A percentile compares a stretch with the other conserved stretches of the same genome.
Evolutionary conservation across 208 protist species (phyloP).

Genomic region (Acanthamoeba royreba): DNA sequence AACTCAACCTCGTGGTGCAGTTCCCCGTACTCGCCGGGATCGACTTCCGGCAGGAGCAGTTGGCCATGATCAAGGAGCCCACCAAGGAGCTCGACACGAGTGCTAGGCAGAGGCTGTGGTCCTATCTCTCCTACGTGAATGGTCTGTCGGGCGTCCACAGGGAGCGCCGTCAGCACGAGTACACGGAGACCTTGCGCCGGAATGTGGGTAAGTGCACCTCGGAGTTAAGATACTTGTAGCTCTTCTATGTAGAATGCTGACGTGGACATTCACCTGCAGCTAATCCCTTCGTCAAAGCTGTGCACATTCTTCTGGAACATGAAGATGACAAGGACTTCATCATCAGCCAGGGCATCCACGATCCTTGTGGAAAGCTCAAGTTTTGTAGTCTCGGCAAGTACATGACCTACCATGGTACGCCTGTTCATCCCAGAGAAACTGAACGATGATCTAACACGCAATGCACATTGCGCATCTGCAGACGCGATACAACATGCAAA

Average conservation of each 20-base stretch:
- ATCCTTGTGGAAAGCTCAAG: background rate
- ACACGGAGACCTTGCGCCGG: background rate
- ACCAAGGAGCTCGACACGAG: background rate
- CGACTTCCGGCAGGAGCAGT: background rate
- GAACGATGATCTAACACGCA: background rate
- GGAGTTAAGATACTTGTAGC: background rate
- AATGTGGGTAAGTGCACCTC: slow-evolving; percentile 3
- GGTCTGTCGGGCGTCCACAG: background rate
- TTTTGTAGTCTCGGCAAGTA: background rate
- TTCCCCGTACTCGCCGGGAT: background rate
- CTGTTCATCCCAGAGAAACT: background rate
- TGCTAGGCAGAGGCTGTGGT: background rate
- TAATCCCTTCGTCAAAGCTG: background rate
- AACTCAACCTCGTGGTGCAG: background rate
- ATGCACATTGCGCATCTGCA: background rate
- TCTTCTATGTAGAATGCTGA: too few species aligned
- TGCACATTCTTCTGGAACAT: background rate
- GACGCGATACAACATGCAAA: background rate
- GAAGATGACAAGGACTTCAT: background rate
- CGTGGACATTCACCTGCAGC: too few species aligned
- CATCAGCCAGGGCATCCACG: background rate
- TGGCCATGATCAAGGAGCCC: background rate
- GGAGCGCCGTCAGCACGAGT: background rate
- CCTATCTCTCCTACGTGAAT: background rate
- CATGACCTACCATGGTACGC: background rate